phyloP scores from a whole-genome alignment of 306 rosid species.

The Dicorynia guianensis region DNA sequence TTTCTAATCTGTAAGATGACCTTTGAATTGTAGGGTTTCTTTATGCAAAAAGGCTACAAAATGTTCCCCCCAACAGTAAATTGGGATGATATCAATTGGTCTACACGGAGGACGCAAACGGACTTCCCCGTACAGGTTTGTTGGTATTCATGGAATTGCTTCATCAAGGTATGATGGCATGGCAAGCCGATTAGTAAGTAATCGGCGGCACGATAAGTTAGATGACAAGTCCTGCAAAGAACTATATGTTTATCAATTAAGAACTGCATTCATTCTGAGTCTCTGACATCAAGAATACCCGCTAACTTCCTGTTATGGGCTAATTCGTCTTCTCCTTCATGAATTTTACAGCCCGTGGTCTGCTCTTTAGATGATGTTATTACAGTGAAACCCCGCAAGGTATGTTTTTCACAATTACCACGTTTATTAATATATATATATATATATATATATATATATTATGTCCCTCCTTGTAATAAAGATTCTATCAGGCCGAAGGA shows the following conservation, averaged over 20 bases:
- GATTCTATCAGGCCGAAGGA: no score
- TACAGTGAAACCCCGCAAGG: constrained; percentile 87
- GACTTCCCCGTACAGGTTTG: constrained; percentile 97
- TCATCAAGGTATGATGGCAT: not conserved
- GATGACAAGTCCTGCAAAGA: no score
- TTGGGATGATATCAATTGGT: constrained; percentile 95
- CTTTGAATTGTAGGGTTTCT: constrained; percentile 75
- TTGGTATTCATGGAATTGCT: constrained; percentile 10
- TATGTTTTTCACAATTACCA: constrained; percentile 46
- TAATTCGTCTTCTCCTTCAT: no score
- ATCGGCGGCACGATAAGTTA: no score
- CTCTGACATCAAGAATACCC: no score
- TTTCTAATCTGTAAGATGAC: not conserved
- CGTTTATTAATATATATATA: no score
- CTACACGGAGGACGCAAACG: constrained; percentile 89
- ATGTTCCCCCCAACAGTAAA: constrained; percentile 95
- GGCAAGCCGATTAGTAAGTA: no score
- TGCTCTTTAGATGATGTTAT: constrained; percentile 88
- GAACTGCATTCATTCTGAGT: no score
- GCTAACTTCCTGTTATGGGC: no score
- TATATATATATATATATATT: no score
- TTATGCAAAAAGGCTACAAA: constrained; percentile 98
- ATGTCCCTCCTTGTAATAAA: no score
- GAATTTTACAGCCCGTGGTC: constrained; percentile 69
- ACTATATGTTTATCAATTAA: no score